phyloP scores from a whole-genome alignment of 1,284 basidiomycete species.

The Bondarzewia mesenterica region DNA sequence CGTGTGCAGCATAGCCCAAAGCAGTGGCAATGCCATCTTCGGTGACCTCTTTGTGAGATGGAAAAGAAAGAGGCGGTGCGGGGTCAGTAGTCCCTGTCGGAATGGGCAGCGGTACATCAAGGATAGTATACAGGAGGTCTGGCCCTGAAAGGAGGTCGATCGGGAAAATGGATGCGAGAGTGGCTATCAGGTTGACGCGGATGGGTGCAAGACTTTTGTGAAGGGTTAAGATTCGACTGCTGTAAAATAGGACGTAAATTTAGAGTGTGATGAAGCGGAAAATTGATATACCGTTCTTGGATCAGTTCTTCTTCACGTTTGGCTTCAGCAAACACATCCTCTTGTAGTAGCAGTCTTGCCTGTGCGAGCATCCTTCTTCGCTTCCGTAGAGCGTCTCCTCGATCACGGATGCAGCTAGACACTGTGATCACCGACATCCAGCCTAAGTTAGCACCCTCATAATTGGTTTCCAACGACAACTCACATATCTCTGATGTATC shows the following conservation, averaged over 20 bases:
- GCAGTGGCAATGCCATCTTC: constrained; percentile 83
- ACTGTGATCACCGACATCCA: constrained; percentile 19
- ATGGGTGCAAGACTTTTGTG: constrained; percentile 43
- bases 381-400: constrained; percentile 34
- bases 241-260: constrained; percentile 21
- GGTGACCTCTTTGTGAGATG: constrained; percentile 62
- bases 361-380: constrained; percentile 40
- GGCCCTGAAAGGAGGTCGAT: constrained; percentile 78
- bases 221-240: constrained; percentile 37
- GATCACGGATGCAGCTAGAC: constrained; percentile 19
- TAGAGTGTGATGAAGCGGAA: background rate
- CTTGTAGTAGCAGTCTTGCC: constrained; percentile 34
- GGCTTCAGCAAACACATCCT: constrained; percentile 26
- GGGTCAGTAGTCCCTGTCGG: constrained; percentile 70
- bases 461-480: background rate
- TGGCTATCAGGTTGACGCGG: constrained; percentile 66
- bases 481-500: background rate
- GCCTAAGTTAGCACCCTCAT: constrained; percentile 10
- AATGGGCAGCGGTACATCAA: constrained; percentile 80
- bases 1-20: constrained; percentile 81
- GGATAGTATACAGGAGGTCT: constrained; percentile 79
- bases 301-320: constrained; percentile 30
- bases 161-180: constrained; percentile 77
- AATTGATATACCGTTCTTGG: constrained; percentile 30
- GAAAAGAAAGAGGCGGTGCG: constrained; percentile 72